phyloP scores from a whole-genome alignment of 2,329 filamentous ascomycete genomes.

The Alternaria novae-zelandiae region DNA sequence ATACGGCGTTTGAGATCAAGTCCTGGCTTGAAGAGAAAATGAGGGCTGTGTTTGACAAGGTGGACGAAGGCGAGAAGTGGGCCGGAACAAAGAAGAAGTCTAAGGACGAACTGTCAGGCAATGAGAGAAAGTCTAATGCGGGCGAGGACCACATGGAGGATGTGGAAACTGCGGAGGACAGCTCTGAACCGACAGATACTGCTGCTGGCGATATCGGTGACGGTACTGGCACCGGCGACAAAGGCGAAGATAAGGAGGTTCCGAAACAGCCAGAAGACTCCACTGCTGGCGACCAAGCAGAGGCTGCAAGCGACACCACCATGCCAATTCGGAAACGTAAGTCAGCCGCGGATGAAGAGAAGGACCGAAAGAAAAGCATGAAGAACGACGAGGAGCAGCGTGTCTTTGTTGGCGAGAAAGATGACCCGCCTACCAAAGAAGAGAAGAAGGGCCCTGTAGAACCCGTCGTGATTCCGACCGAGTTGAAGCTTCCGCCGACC shows the following conservation, averaged over 20 bases:
- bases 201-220: not conserved
- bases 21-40: not conserved
- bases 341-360: not conserved
- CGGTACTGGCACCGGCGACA: not conserved
- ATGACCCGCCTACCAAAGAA: not conserved
- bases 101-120: not conserved
- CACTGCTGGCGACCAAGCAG: not conserved
- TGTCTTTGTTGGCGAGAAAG: not conserved
- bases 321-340: not conserved
- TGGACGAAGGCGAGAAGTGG: not conserved
- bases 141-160: not conserved
- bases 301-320: not conserved
- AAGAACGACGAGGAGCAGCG: not conserved
- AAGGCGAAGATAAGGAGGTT: not conserved
- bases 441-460: not conserved
- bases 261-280: not conserved
- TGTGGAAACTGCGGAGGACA: not conserved
- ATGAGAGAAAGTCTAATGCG: not conserved
- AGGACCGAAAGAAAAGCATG: not conserved
- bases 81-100: not conserved
- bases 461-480: not conserved
- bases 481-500: not conserved
- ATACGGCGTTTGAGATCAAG: not conserved
- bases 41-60: not conserved
- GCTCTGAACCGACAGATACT: not conserved